Evolutionary conservation across 257 asterid species (phyloP).

Genomic region (Solanum chilense): DNA sequence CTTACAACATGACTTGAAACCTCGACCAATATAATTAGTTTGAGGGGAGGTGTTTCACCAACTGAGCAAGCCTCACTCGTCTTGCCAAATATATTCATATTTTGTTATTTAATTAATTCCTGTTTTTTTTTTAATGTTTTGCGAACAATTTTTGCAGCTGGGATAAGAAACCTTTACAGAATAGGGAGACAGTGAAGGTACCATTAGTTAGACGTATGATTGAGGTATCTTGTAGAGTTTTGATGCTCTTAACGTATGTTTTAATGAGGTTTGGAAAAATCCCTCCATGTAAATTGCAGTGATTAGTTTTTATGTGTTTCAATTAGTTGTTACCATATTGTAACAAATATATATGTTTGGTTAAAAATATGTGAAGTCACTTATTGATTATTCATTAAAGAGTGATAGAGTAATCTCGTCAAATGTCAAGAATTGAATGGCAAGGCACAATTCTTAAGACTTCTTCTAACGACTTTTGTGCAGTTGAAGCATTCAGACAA

Average conservation of each 20-base stretch:
- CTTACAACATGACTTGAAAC: background rate
- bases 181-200: conserved; percentile 42
- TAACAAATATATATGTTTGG: no score
- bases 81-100: background rate
- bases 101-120: background rate
- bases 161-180: conserved; percentile 70
- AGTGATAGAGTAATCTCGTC: no score
- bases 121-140: background rate
- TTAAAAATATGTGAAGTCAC: no score
- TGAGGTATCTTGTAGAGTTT: conserved; percentile 42
- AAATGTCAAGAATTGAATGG: no score
- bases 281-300: conserved; percentile 11
- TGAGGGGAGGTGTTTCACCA: background rate
- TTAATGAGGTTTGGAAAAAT: conserved; percentile 72
- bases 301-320: no score
- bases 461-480: no score
- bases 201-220: conserved; percentile 30
- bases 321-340: no score
- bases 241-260: conserved; percentile 69
- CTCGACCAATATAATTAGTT: background rate
- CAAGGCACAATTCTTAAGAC: no score
- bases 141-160: conserved; percentile 33
- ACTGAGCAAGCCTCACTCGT: background rate
- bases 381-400: no score
- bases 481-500: no score